These are phyloP conservation scores for Tetracladium maxilliforme DNA, from an alignment of 2,329 filamentous ascomycete genomes.

Conservation along the genomic window DNA sequence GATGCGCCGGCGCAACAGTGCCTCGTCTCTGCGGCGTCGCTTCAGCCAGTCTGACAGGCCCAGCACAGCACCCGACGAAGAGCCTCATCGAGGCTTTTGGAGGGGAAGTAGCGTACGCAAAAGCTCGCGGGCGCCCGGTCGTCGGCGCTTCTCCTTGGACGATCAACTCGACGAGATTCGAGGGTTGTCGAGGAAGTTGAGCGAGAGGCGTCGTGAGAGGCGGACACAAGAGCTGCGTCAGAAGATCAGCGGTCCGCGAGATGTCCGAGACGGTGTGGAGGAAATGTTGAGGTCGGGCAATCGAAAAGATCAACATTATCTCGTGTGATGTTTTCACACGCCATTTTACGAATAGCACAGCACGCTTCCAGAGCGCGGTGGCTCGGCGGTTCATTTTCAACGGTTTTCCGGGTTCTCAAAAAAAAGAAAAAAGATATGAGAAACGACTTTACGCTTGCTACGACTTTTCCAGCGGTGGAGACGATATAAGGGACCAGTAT, in stretches of 20 bases:
- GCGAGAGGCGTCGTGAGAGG: constrained; percentile 43
- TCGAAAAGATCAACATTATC: no score
- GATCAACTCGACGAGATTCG: constrained; percentile 15
- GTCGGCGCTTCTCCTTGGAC: constrained; percentile 1
- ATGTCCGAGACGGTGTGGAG: constrained; percentile 41
- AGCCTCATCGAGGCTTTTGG: constrained; percentile 1
- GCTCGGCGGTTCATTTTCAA: no score
- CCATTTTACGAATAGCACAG: no score
- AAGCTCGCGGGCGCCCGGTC: not conserved
- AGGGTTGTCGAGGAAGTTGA: constrained; percentile 37
- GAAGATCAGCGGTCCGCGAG: constrained; percentile 43
- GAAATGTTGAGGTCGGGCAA: no score
- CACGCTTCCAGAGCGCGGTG: no score
- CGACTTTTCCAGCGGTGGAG: no score
- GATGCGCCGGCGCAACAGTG: constrained; percentile 32
- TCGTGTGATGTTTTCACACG: no score
- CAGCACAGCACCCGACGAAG: constrained; percentile 2
- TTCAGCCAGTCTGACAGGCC: constrained; percentile 8
- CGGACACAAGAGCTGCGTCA: constrained; percentile 40
- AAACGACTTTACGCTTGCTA: no score
- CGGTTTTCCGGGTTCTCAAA: no score
- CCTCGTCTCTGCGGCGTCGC: not conserved
- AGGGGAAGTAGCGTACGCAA: constrained; percentile 1
- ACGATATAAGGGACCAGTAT: no score
- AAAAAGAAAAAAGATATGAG: no score